Evolutionary conservation across 2,329 filamentous ascomycete species (phyloP), one percentile per base, ranked within the genome.

Genomic region (Xylariaceae sp.): DNA sequence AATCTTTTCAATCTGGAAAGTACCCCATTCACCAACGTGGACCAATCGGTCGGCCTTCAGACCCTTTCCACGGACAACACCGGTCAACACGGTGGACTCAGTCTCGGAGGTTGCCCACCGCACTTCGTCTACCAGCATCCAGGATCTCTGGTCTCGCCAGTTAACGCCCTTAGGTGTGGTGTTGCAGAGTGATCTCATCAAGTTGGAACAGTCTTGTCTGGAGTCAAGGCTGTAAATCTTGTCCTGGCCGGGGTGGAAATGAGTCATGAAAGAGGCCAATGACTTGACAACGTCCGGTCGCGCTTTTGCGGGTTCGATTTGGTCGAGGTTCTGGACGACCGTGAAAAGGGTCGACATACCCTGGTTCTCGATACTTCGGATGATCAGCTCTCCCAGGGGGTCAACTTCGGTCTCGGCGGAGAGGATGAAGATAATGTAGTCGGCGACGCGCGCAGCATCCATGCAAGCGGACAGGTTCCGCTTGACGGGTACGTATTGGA

Each of bases 111-210:
- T 80, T 9, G 84, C 81, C 81, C 92, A 96, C 66, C 83, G 77
- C 56, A 96, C 79, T 34, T 92, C 83, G 65, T 99, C 94, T 3
- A 93, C 85, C 59, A 96, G 77, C 88, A 99, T 90, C 90, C 94
- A 99, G 68, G 92, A 96, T 66, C 94, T 84, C 65, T 96, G 91
- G 55, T 99, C 94, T 67, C 94, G 85, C 94, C 94, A 99, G 64
- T 88, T 80, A n/a, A 99, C 84, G 0, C 94, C 94, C 77, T 96
- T 97, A 9, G 94, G 93, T 49, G 88, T 92, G 42, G 89, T 91
- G 64, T 87, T 96, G 79, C 94, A 99, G 13, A 99, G 78, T 34
- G 92, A 93, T 55, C 95, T 85, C 74, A 97, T 89, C 44, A 96
- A 79, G 72, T 97, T 97, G 55, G 91, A 85, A 72, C 90, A 93